Evolutionary conservation across 805 yeast genomes (phyloP).

Genomic region (Zygoascus biomembranicola): DNA sequence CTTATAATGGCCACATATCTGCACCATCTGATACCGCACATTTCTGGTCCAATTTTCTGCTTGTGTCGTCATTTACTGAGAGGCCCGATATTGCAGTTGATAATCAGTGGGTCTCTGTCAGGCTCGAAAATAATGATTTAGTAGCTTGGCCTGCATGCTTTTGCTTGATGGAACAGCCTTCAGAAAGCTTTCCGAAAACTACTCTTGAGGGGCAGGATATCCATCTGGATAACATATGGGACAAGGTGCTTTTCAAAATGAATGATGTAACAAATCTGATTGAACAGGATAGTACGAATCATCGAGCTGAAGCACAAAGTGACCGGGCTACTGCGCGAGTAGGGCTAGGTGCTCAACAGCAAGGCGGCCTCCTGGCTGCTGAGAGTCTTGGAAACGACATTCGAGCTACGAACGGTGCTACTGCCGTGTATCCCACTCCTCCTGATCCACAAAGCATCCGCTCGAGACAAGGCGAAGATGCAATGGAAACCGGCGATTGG

Average conservation of each 20-base stretch:
- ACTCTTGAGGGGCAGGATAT: not conserved
- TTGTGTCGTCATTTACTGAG: not conserved
- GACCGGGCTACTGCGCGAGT: not conserved
- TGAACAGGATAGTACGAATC: not conserved
- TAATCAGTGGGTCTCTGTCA: not conserved
- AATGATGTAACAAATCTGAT: not conserved
- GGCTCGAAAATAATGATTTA: not conserved
- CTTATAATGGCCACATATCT: conserved; percentile 2
- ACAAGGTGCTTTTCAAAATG: not conserved
- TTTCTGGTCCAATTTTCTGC: not conserved
- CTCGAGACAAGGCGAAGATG: conserved; percentile 5
- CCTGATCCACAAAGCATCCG: conserved; percentile 24
- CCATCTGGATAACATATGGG: not conserved
- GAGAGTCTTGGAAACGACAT: not conserved
- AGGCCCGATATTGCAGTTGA: not conserved
- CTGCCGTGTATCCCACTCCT: conserved; percentile 28
- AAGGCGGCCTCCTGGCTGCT: not conserved
- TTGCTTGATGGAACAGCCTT: not conserved
- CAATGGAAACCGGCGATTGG: conserved; percentile 6
- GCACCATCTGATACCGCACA: conserved; percentile 5
- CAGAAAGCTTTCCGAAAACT: not conserved
- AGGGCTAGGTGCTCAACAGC: not conserved
- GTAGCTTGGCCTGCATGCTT: not conserved
- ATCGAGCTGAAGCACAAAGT: not conserved
- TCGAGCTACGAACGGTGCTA: not conserved